These are phyloP conservation scores for Neurospora discreta DNA, from an alignment of 495 filamentous ascomycete species.

Conservation along the genomic window DNA sequence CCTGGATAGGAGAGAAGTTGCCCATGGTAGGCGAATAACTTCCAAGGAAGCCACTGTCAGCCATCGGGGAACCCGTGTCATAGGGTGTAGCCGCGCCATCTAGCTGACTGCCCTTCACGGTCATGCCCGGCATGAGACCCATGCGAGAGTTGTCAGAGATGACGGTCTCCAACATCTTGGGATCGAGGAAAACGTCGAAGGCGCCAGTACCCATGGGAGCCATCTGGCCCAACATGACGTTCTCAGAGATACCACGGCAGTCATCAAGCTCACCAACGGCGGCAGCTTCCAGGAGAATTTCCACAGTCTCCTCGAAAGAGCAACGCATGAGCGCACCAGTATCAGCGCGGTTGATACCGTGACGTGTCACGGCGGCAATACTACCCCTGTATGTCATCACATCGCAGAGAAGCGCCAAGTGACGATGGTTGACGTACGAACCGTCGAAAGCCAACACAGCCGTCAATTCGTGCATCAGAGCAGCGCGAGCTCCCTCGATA, in stretches of 20 bases:
- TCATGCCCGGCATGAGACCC: constrained; percentile 64
- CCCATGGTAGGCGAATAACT: constrained; percentile 59
- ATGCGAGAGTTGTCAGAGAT: constrained; percentile 80
- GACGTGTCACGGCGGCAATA: constrained; percentile 90
- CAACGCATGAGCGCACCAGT: constrained; percentile 98
- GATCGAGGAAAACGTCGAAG: constrained; percentile 84
- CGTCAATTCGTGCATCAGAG: constrained; percentile 77
- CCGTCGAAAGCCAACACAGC: constrained; percentile 92
- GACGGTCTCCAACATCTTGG: constrained; percentile 88
- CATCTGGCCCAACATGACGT: constrained; percentile 95
- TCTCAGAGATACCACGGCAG: constrained; percentile 95
- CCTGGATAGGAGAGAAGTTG: constrained; percentile 87
- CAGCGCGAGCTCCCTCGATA: constrained; percentile 84
- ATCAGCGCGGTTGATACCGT: constrained; percentile 96
- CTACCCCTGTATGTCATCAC: constrained; percentile 94
- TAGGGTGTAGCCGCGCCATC: constrained; percentile 93
- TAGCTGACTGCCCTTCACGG: constrained; percentile 56
- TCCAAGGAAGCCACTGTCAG: constrained; percentile 55
- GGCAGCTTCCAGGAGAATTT: constrained; percentile 92
- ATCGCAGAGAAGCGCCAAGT: constrained; percentile 91
- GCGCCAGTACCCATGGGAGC: constrained; percentile 94
- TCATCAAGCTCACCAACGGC: constrained; percentile 92
- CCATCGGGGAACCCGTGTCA: constrained; percentile 80
- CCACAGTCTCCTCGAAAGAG: constrained; percentile 98
- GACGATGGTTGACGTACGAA: constrained; percentile 98